These are phyloP conservation scores for Pseudisothecium myosuroides DNA, from an alignment of 225 moss, liverwort and hornwort genomes.

Conservation along the genomic window DNA sequence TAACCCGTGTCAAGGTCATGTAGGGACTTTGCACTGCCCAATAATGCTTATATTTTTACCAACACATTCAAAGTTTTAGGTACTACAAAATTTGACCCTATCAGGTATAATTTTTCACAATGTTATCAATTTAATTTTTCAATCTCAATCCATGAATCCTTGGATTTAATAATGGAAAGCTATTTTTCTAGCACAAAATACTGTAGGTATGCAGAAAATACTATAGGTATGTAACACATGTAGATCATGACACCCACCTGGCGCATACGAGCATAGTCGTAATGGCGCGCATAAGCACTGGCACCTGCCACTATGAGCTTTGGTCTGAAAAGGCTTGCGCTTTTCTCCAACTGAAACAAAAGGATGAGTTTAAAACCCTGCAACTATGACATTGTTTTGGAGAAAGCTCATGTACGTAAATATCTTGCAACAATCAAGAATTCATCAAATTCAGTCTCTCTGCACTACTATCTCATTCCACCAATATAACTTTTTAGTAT, in stretches of 20 bases:
- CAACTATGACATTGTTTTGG: neutral
- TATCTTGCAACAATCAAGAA: neutral
- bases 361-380: neutral
- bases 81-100: neutral
- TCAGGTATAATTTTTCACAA: neutral
- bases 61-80: neutral
- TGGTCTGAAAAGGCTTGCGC: slow-evolving; percentile 72
- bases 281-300: slow-evolving; percentile 91
- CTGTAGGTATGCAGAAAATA: neutral
- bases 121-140: neutral
- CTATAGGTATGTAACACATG: neutral
- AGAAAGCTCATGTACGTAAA: neutral
- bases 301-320: slow-evolving; percentile 94
- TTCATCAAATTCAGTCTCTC: neutral
- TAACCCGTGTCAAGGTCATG: neutral
- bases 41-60: neutral
- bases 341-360: slow-evolving; percentile 59
- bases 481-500: neutral
- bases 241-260: slow-evolving; percentile 18
- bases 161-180: neutral
- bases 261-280: slow-evolving; percentile 86
- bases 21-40: neutral
- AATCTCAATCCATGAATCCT: neutral
- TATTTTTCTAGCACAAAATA: neutral
- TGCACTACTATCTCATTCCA: neutral